Evolutionary conservation across 495 filamentous ascomycete genomes (phyloP).

Genomic region (Geopyxis carbonaria): DNA sequence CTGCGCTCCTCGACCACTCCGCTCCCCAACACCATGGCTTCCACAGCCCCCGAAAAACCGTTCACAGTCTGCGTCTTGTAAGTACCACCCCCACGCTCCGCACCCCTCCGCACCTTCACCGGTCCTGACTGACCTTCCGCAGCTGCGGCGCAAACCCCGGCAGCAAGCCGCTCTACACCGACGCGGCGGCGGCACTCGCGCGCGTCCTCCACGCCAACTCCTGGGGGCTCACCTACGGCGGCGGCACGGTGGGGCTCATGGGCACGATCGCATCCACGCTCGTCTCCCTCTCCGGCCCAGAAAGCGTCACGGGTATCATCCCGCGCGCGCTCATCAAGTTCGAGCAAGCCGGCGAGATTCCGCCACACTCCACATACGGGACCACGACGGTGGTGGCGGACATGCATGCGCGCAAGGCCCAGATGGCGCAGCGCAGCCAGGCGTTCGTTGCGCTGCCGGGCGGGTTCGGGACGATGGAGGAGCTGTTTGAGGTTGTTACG

Average conservation of each 20-base stretch:
- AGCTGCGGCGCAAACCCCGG: conserved; percentile 40
- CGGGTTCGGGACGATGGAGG: conserved; percentile 89
- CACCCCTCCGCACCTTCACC: no score
- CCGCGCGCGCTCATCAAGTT: conserved; percentile 67
- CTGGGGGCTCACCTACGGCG: conserved; percentile 78
- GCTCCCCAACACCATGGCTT: no score
- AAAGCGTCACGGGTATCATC: conserved; percentile 79
- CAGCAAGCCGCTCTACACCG: conserved; percentile 46
- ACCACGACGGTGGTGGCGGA: conserved; percentile 72
- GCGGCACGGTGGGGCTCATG: conserved; percentile 89
- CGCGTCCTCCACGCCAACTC: conserved; percentile 52
- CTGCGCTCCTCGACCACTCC: no score
- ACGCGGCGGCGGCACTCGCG: conserved; percentile 64
- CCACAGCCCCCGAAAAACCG: no score
- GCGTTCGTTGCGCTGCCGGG: conserved; percentile 84
- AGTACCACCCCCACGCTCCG: no score
- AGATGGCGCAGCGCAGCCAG: conserved; percentile 80
- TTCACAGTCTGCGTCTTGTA: no score
- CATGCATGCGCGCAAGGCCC: conserved; percentile 85
- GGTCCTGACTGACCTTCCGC: no score
- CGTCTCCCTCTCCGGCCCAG: conserved; percentile 55
- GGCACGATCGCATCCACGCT: conserved; percentile 77
- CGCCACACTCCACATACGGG: conserved; percentile 57
- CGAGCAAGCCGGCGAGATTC: conserved; percentile 45
- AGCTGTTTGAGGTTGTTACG: conserved; percentile 88